Base-by-base conservation (phyloP, 352 stramenopile species). In the Pythium coloratum region DNA sequence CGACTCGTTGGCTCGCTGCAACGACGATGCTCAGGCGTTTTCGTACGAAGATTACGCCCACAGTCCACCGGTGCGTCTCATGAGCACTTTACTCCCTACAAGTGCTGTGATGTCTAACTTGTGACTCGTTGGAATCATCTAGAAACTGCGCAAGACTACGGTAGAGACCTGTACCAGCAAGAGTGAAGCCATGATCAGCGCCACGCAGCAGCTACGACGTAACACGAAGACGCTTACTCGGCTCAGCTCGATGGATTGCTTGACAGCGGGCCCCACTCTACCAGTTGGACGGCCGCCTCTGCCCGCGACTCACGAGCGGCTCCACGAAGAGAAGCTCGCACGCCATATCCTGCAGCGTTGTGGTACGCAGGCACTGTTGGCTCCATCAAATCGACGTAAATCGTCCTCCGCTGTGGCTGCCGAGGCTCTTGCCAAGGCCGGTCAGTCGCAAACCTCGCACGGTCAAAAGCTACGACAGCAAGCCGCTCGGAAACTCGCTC, bases 1-100 rank as follows among this genome's bases (percentile, higher is more conserved):
- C 44, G 75, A 81, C 24, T 55, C 65, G 20, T 66, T 92, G 20
- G 62, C 64, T 12, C 71, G 80, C 7, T 57, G 77, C 56, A 78
- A 80, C 42, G 76, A 84, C 33, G 72, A 67, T 6, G 70, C 76
- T 3, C 56, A 50, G 10, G 62, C 75, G 0, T 92, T 92, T 57
- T 77, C 73, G 5, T 92, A 90, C 34, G 65, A 80, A 10, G 47
- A 77, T 33, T 78, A 81, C 55, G 76, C 69, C 30, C 57, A 46
- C 10, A 66, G 69, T 10, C 69, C 76, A 65, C 65, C 69, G 24
- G 67, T 77, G 33, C 46, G 55, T 66, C 20, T 24, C 36, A 24
- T 24, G 20, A 24, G 20, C 20, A 24, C 20, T 24, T 24, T 24
- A 24, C 20, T 24, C 20, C 20, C 20, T 24, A 24, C 20, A 24